Evolutionary conservation across 2,329 filamentous ascomycete species (phyloP), one percentile per base, ranked within the genome.

Genomic region (Botrytis sinoallii): DNA sequence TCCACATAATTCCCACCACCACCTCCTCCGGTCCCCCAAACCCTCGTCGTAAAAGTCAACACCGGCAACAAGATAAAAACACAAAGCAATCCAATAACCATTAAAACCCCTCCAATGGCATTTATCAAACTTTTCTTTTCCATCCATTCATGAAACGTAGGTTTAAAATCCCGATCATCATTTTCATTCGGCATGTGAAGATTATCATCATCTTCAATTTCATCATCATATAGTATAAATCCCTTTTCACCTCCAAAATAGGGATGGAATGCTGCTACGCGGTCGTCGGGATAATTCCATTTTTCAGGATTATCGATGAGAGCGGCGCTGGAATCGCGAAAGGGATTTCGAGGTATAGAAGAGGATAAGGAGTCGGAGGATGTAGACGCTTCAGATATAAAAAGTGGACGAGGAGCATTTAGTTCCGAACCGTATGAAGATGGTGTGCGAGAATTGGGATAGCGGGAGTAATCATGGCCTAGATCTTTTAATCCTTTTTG

Each of bases 121-220:
- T 84, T 85, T 52, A 82, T 78, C 66, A 86, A 81, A 69, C 83
- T 84, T 20, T 83, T 82, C 65, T 81, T 81, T 12, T 82, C 80
- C 69, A 86, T 85, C 75, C 85, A 84, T 35, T 87, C 85, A 67
- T 80, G 82, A 74, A 82, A 80, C 25, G 78, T 83, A 12, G 84
- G 79, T 75, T 82, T 86, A 80, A 73, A 83, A 9, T 42, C 74
- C 14, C 72, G 81, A 74, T 87, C 85, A 74, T 87, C 86, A 75
- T 87, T 85, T 67, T 84, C 84, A 65, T 82, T 81, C 16, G 87
- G 86, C 82, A 86, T 85, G 74, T 88, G 87, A 80, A 87, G 83
- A 40, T 85, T 84, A 75, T 88, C 87, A 75, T 88, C 87, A 40
- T 83, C 83, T 77, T 88, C 87, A 66, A 84, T 82, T 74, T 87